Evolutionary conservation across 2,329 filamentous ascomycete genomes (phyloP), one percentile per base, ranked within the genome.

Genomic region (Cercospora citrullina): DNA sequence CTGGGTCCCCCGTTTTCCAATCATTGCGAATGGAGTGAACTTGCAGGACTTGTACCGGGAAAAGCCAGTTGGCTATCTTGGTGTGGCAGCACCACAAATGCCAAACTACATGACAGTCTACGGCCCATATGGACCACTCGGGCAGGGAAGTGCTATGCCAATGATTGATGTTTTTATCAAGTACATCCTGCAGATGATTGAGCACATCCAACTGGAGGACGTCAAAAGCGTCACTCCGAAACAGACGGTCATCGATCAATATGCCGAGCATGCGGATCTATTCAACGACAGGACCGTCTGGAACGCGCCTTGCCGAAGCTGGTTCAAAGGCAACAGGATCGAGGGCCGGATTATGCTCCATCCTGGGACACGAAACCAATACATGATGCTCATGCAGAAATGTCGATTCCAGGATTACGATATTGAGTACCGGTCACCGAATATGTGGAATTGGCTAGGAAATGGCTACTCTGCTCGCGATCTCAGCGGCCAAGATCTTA

Each of bases 341-440:
- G 63, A 70, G 21, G 69, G 69, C 16, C 60, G 71, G 23, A 70
- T 71, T 31, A 71, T 18, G 71, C 71, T n/a, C 69, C 68, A 16
- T 74, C 71, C 71, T 1, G 75, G 74, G 3, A 75, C 72, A 61
- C 73, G 70, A 2, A 72, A 74, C 28, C 62, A 67, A 2, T 76
- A 73, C 55, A 70, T 75, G 57, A 70, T 73, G 61, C 69, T 74
- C 60, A 68, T 77, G 5, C 72, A 77, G 2, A 60, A 65, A 48
- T 78, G 84, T 16, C 77, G 83, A 6, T 76, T 77, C 1, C 83
- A 85, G 70, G 82, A 85, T 69, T 84, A 83, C 69, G 79, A 84
- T 3, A 79, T 85, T 42, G 75, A 75, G 55, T 84, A 84, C 69
- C 75, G 77, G 51, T 79, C 77, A n/a, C 63, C 68, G 16, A 84